Percentiles rank a stretch among this genome's conserved stretches.
phyloP scores from a whole-genome alignment of 73 alveolate species.

The Paramecium sexaurelia region DNA sequence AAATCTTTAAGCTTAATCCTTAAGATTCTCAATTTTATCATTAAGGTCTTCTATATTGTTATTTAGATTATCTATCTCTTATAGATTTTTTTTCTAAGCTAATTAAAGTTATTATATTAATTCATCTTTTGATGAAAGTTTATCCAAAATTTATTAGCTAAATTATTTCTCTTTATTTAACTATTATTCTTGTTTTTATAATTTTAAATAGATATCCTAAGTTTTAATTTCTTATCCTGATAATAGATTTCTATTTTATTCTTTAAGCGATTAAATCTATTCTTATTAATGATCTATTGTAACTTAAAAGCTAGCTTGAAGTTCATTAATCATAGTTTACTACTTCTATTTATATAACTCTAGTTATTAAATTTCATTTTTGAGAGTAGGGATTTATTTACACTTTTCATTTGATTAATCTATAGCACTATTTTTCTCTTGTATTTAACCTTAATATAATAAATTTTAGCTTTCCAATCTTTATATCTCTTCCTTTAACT shows the following conservation, averaged over 20 bases:
- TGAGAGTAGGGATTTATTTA: background rate
- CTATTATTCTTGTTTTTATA: background rate
- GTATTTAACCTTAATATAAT: background rate
- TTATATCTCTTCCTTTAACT: background rate
- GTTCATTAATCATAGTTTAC: background rate
- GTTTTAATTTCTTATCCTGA: slow-evolving; percentile 5
- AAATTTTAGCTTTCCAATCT: background rate
- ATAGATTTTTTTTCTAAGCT: background rate
- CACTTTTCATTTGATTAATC: background rate
- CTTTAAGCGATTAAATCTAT: background rate
- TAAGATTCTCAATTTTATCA: background rate
- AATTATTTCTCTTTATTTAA: background rate
- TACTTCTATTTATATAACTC: background rate
- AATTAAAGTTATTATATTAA: background rate
- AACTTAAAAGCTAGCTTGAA: background rate
- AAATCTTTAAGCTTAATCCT: background rate
- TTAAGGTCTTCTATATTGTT: background rate
- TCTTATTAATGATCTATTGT: slow-evolving; percentile 3
- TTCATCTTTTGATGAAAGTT: background rate
- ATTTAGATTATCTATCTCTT: background rate
- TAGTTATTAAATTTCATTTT: background rate
- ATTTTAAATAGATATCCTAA: background rate
- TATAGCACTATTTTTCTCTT: background rate
- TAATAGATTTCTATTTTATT: background rate
- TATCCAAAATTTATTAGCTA: background rate